A percentile compares a stretch with the other conserved stretches of the same genome.
These are phyloP conservation scores for Auricularia auricula-judae DNA, from an alignment of 768 basidiomycete genomes.

Conservation along the genomic window DNA sequence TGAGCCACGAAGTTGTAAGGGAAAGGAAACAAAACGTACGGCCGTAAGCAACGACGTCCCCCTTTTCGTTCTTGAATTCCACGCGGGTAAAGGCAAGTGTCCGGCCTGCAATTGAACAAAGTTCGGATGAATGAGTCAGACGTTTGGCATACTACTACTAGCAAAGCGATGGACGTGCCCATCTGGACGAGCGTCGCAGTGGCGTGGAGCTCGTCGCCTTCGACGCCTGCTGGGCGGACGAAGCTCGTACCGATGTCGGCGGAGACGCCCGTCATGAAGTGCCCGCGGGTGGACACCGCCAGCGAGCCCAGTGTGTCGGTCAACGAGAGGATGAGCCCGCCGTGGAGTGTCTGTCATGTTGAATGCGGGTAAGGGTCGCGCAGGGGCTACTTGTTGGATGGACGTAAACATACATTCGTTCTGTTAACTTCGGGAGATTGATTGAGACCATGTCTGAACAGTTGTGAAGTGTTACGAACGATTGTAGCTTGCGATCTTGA, in stretches of 20 bases:
- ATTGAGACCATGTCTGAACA: not conserved
- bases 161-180: slow-evolving; percentile 29
- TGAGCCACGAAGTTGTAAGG: not conserved
- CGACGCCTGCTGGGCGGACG: slow-evolving; percentile 61
- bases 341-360: slow-evolving; percentile 50
- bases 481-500: slow-evolving; percentile 68
- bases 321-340: slow-evolving; percentile 69
- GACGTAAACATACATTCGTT: slow-evolving; percentile 26
- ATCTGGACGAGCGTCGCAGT: slow-evolving; percentile 60
- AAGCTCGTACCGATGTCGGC: slow-evolving; percentile 74
- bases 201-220: slow-evolving; percentile 54
- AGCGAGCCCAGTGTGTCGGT: slow-evolving; percentile 81
- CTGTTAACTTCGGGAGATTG: slow-evolving; percentile 49
- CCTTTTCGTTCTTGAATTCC: slow-evolving; percentile 56
- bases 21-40: slow-evolving; percentile 33
- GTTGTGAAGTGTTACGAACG: slow-evolving; percentile 29
- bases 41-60: slow-evolving; percentile 71
- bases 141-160: too few relatives aligned
- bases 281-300: slow-evolving; percentile 70
- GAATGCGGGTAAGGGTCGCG: too few relatives aligned
- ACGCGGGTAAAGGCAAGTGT: slow-evolving; percentile 72
- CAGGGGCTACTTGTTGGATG: not conserved
- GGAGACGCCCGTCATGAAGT: slow-evolving; percentile 81
- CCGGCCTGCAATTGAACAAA: slow-evolving; percentile 37
- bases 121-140: too few relatives aligned